These are phyloP conservation scores for Cyclocybe cylindracea DNA, from an alignment of 768 basidiomycete genomes.

Conservation along the genomic window DNA sequence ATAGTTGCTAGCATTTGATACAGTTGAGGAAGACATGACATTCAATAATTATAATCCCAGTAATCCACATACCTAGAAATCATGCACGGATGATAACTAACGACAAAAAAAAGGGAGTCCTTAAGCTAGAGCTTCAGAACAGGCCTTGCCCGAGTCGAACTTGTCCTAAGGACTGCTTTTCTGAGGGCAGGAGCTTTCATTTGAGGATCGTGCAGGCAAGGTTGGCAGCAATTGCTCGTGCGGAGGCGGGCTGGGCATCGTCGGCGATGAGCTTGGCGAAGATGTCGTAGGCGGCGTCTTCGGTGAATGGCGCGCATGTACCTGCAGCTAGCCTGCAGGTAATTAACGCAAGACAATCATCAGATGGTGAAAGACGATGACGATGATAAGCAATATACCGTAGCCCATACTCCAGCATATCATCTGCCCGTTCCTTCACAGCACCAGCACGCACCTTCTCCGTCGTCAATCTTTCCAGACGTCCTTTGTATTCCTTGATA, in stretches of 20 bases:
- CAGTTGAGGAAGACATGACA: too few species aligned
- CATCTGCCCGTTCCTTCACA: neutral
- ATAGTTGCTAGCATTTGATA: too few species aligned
- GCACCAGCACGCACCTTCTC: neutral
- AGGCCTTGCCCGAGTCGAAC: conserved; percentile 2
- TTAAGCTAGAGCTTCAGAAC: too few species aligned
- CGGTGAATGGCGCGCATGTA: conserved; percentile 4
- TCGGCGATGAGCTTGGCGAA: conserved; percentile 3
- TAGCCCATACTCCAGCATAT: conserved; percentile 7
- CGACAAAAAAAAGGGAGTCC: too few species aligned
- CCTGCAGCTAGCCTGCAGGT: conserved; percentile 1
- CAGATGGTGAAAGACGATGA: neutral
- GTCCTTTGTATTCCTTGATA: conserved; percentile 6
- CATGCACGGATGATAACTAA: too few species aligned
- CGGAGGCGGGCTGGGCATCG: neutral
- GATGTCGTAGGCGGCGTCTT: conserved; percentile 2
- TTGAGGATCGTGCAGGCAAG: conserved; percentile 1
- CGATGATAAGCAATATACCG: neutral
- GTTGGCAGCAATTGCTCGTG: conserved; percentile 9
- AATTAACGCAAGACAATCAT: neutral
- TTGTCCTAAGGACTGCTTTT: neutral
- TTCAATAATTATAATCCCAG: too few species aligned
- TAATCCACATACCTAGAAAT: too few species aligned
- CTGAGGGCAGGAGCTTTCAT: neutral
- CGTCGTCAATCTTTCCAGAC: neutral